These are phyloP conservation scores for Byssothecium circinans DNA, from an alignment of 2,329 filamentous ascomycete species.

Conservation along the genomic window DNA sequence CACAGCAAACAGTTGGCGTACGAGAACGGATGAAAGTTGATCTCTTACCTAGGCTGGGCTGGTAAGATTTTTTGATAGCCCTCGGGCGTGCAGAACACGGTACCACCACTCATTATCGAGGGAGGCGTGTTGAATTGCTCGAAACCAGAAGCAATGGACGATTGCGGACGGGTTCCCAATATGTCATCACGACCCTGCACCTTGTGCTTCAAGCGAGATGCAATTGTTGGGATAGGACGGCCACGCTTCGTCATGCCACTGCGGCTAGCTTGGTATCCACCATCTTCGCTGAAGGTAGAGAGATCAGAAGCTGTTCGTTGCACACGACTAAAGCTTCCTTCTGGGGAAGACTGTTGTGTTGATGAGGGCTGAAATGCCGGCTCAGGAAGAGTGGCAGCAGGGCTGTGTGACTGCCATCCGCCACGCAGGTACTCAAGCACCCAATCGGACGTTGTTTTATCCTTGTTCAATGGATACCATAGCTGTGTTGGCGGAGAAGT, in stretches of 20 bases:
- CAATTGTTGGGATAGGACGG: constrained; percentile 5
- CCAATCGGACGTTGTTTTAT: constrained; percentile 7
- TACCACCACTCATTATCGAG: constrained; percentile 8
- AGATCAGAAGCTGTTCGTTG: constrained; percentile 7
- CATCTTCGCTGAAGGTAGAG: constrained; percentile 3
- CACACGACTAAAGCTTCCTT: constrained; percentile 1
- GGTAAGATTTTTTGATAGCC: background rate
- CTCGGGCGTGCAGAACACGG: constrained; percentile 9
- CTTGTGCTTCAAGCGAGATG: constrained; percentile 7
- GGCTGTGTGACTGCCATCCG: constrained; percentile 7
- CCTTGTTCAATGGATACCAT: background rate
- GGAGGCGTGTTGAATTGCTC: constrained; percentile 11
- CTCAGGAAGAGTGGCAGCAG: background rate
- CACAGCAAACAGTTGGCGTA: no score
- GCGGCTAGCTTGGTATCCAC: background rate
- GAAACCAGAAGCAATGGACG: constrained; percentile 1
- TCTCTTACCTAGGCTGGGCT: background rate
- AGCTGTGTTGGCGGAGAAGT: background rate
- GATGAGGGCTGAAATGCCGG: background rate
- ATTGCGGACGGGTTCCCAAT: background rate
- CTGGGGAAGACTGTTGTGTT: constrained; percentile 2
- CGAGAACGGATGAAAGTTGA: no score
- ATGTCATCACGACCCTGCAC: background rate
- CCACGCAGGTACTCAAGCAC: constrained; percentile 15
- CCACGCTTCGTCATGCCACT: background rate